Evolutionary conservation across 208 protist genomes (phyloP).

Genomic region (Leishmania arabica): DNA sequence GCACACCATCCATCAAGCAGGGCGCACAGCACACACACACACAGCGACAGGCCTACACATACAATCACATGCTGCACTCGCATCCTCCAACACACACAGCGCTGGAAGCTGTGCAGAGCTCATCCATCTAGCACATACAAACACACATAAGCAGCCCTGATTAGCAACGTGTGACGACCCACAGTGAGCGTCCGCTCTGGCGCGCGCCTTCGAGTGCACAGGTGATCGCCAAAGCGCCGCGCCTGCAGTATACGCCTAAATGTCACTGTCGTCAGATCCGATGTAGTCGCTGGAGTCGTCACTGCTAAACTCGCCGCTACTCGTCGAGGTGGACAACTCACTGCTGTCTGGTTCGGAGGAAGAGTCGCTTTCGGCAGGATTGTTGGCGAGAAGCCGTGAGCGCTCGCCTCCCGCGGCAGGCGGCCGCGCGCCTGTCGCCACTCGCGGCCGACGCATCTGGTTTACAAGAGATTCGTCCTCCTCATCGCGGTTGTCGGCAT

Average conservation of each 20-base stretch:
- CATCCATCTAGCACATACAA: background rate
- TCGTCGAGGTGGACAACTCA: conserved; percentile 35
- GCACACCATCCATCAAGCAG: background rate
- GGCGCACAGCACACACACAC: background rate
- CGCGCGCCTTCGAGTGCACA: background rate
- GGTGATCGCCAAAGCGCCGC: background rate
- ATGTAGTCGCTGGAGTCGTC: conserved; percentile 49
- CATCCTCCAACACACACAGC: background rate
- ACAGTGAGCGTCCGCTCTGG: background rate
- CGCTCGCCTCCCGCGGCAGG: conserved; percentile 21
- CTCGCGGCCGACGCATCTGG: conserved; percentile 34
- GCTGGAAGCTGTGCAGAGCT: background rate
- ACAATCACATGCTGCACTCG: background rate
- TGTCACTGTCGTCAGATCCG: conserved; percentile 57
- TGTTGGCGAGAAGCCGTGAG: conserved; percentile 9
- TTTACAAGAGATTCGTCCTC: conserved; percentile 24
- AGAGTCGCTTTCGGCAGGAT: conserved; percentile 30
- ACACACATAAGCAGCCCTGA: background rate
- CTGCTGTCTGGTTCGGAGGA: conserved; percentile 33
- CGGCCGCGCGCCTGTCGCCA: conserved; percentile 25
- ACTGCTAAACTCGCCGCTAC: conserved; percentile 50
- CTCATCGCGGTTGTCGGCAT: conserved; percentile 11
- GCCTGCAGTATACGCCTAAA: conserved; percentile 32
- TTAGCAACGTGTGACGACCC: background rate
- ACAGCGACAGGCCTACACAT: background rate